Conservation (phyloP, 768 basidiomycete species). For the Mycena vitilis region DNA sequence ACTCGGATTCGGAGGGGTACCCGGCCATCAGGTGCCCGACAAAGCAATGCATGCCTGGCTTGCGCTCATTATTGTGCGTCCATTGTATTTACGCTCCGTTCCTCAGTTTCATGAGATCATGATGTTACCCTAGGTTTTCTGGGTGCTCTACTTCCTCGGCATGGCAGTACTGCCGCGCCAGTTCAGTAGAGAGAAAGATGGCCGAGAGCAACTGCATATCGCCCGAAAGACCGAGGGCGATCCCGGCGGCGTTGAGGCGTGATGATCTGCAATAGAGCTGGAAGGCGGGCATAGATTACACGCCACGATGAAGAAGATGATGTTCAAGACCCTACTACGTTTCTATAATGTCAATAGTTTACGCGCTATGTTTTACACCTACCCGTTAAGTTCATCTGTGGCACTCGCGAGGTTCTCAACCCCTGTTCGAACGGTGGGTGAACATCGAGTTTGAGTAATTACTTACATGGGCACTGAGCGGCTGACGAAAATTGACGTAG, state of each 20-base stretch:
- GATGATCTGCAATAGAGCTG: neutral
- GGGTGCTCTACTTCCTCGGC: slow-evolving; percentile 57
- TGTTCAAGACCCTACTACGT: too few species aligned
- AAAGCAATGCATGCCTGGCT: slow-evolving; percentile 60
- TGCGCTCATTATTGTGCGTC: slow-evolving; percentile 55
- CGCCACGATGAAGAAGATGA: neutral
- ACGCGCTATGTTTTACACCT: too few species aligned
- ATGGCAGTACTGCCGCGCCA: slow-evolving; percentile 52
- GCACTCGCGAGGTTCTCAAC: too few species aligned
- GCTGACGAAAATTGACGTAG: too few species aligned
- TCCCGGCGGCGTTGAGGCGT: neutral
- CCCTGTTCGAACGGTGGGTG: too few species aligned
- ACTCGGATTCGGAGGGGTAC: slow-evolving; percentile 39
- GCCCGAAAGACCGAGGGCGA: neutral
- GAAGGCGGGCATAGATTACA: neutral
- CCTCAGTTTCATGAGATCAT: neutral
- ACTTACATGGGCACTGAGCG: too few species aligned
- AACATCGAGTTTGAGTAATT: too few species aligned
- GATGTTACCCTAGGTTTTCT: slow-evolving; percentile 52
- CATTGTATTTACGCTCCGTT: slow-evolving; percentile 2
- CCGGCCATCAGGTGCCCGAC: slow-evolving; percentile 47
- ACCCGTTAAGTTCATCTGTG: neutral
- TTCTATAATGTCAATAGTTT: too few species aligned
- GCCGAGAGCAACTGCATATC: slow-evolving; percentile 11
- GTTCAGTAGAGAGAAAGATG: slow-evolving; percentile 16